Conservation (phyloP, 495 filamentous ascomycete species). For the Penicillium fimorum region DNA sequence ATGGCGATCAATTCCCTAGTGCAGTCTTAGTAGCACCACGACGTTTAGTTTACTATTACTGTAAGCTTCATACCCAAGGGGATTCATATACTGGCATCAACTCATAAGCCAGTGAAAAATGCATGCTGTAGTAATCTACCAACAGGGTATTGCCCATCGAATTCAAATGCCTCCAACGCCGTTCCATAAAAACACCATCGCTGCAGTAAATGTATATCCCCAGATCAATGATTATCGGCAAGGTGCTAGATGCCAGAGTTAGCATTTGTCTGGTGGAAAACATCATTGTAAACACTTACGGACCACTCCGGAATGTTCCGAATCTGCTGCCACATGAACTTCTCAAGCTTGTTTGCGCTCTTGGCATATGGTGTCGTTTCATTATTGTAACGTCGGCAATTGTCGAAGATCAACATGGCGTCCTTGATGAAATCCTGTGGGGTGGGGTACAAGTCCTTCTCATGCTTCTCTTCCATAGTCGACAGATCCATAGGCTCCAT, state of each 20-base stretch:
- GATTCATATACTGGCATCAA: constrained; percentile 3
- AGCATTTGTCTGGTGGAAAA: not conserved
- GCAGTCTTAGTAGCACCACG: too few species aligned
- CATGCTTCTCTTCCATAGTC: constrained; percentile 94
- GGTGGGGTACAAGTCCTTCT: constrained; percentile 85
- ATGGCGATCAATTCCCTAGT: too few species aligned
- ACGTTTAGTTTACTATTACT: too few species aligned
- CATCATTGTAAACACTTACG: constrained; percentile 44
- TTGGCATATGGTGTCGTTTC: constrained; percentile 95
- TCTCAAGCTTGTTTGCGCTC: constrained; percentile 91
- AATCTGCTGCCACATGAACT: constrained; percentile 94
- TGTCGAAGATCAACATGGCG: constrained; percentile 88
- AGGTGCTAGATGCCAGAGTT: constrained; percentile 40
- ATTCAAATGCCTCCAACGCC: constrained; percentile 22
- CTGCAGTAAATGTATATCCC: constrained; percentile 5
- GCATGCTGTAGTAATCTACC: constrained; percentile 17
- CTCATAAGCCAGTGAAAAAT: constrained; percentile 4
- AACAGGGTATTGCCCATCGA: constrained; percentile 29
- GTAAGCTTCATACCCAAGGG: not conserved
- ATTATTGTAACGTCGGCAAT: constrained; percentile 94
- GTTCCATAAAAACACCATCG: constrained; percentile 19
- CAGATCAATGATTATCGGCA: constrained; percentile 43
- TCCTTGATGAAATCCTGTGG: constrained; percentile 94
- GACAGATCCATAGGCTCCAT: constrained; percentile 95
- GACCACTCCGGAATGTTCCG: constrained; percentile 95